These are phyloP conservation scores for Termitomyces sp. DNA, from an alignment of 768 basidiomycete species.

Conservation along the genomic window DNA sequence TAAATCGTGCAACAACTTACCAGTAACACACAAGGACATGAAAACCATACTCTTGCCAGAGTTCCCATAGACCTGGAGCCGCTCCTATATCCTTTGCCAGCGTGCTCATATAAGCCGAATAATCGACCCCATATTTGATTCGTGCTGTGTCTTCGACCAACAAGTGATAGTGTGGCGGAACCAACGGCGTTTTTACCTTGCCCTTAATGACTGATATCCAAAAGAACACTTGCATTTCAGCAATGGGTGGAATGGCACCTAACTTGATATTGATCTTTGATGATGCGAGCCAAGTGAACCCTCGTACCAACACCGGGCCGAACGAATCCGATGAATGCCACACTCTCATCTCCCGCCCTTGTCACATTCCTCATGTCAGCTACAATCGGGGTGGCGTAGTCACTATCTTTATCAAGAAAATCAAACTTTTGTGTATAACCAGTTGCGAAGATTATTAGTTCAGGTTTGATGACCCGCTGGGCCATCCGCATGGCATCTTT, in stretches of 20 bases:
- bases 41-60: slow-evolving; percentile 43
- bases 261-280: slow-evolving; percentile 12
- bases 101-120: slow-evolving; percentile 49
- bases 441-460: slow-evolving; percentile 44
- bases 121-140: slow-evolving; percentile 58
- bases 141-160: slow-evolving; percentile 42
- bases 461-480: slow-evolving; percentile 34
- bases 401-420: slow-evolving; percentile 29
- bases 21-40: slow-evolving; percentile 50
- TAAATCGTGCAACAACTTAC: slow-evolving; percentile 22
- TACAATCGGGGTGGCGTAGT: slow-evolving; percentile 34
- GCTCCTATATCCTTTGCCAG: slow-evolving; percentile 53
- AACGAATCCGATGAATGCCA: slow-evolving; percentile 53
- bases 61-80: slow-evolving; percentile 40
- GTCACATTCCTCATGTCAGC: slow-evolving; percentile 40
- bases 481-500: slow-evolving; percentile 39
- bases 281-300: neutral
- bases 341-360: slow-evolving; percentile 33
- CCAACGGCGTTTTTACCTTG: slow-evolving; percentile 33
- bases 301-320: slow-evolving; percentile 47
- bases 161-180: slow-evolving; percentile 47
- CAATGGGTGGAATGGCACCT: slow-evolving; percentile 53
- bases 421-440: slow-evolving; percentile 41
- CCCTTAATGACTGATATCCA: slow-evolving; percentile 46
- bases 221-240: slow-evolving; percentile 56